Evolutionary conservation across 139 green algal genomes (phyloP), one percentile per base, ranked within the genome.

Genomic region (Chlorella sp.): DNA sequence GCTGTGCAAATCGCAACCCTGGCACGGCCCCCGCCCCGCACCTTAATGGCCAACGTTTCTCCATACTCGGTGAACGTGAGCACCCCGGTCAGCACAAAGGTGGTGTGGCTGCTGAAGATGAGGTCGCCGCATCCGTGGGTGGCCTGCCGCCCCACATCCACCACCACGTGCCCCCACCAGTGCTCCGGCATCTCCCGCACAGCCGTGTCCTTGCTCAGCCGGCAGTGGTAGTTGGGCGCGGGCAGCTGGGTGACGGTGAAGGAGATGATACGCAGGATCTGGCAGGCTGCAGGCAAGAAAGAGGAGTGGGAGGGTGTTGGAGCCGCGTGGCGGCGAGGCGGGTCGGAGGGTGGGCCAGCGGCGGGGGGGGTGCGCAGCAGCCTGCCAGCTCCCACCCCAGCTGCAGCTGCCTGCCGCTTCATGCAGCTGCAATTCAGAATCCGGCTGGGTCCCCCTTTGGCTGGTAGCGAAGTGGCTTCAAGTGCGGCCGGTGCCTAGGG

Each of bases 91-190:
- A 97, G 85, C 37, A 92, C 91, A 91, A 98, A 98, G 0, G 94
- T 98, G 24, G 95, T 98, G 92, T 98, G 96, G 0, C 94, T 97
- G 2, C 94, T 97, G 92, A 99, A 99, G 84, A 99, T 97, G 78
- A 99, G 94, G 93, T 99, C 97, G 9, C 97, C 97, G 90, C 97
- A 99, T 42, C 95, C 94, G 88, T 96, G 95, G 11, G 94, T 94
- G 40, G 92, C 91, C 92, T 93, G 88, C 2, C 91, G 89, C 4
- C 90, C 89, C 3, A 97, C 90, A 87, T 98, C 92, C 21, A 98
- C 89, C 4, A 97, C 73, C 0, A 98, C 32, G 85, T 98, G 95
- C 0, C 92, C 94, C 76, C 92, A 95, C 95, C 95, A 98, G 86
- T 96, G 94, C 64, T 87, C 21, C 18, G 96, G 96, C 95, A 94